Percentiles rank a stretch among this genome's conserved stretches.
phyloP scores from a whole-genome alignment of 2,329 filamentous ascomycete genomes.

The Pseudocercospora cruenta region DNA sequence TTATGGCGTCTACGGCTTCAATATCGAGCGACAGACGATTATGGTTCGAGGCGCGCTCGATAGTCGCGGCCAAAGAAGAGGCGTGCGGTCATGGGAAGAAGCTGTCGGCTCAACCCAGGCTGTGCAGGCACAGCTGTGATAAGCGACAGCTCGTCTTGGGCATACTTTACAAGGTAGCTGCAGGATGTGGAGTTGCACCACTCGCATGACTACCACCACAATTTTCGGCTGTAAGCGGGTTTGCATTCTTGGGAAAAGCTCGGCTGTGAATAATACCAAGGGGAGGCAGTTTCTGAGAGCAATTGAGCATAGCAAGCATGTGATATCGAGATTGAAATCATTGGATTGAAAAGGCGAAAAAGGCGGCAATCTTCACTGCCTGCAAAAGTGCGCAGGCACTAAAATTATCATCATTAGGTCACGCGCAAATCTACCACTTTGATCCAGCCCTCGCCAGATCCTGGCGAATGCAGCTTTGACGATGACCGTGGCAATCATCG shows the following conservation, averaged over 20 bases:
- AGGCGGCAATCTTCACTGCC: neutral
- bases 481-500: neutral
- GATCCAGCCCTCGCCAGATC: neutral
- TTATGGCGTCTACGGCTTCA: constrained; percentile 34
- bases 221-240: neutral
- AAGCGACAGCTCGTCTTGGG: constrained; percentile 7
- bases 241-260: constrained; percentile 4
- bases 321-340: neutral
- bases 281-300: neutral
- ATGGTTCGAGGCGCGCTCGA: constrained; percentile 38
- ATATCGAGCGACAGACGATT: constrained; percentile 37
- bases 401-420: neutral
- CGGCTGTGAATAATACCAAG: neutral
- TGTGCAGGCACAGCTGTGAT: constrained; percentile 17
- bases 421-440: neutral
- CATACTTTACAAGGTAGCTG: neutral
- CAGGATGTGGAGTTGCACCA: neutral
- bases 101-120: constrained; percentile 15
- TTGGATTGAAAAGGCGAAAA: neutral
- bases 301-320: constrained; percentile 6
- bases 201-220: neutral
- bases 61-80: constrained; percentile 20
- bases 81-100: constrained; percentile 27
- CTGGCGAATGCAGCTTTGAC: neutral
- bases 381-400: neutral